Evolutionary conservation across 805 yeast genomes (phyloP).

Genomic region (Hanseniaspora jakobsenii): DNA sequence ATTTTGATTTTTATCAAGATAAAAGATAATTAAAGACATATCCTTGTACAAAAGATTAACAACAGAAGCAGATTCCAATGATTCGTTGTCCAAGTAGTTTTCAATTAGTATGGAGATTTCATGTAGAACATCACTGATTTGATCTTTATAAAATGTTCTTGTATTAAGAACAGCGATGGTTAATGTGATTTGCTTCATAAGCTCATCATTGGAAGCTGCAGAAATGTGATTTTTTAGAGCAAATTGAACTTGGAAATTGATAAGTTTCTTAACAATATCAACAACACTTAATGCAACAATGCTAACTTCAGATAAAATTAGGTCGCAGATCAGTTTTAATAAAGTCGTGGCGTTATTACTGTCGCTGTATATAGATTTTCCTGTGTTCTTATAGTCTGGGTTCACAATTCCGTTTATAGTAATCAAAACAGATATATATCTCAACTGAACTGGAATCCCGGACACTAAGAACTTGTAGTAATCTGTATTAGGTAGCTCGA

Average conservation of each 20-base stretch:
- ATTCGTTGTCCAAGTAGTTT: slow-evolving; percentile 19
- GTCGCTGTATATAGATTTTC: slow-evolving; percentile 16
- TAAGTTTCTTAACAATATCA: slow-evolving; percentile 55
- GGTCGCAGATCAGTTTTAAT: slow-evolving; percentile 39
- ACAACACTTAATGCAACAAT: slow-evolving; percentile 79
- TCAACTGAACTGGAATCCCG: slow-evolving; percentile 69
- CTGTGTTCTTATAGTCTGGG: slow-evolving; percentile 9
- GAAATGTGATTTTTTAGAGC: slow-evolving; percentile 21
- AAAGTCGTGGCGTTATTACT: slow-evolving; percentile 23
- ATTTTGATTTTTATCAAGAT: slow-evolving; percentile 3
- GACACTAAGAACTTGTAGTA: slow-evolving; percentile 55
- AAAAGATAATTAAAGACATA: background rate
- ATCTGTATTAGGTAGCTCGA: slow-evolving; percentile 27
- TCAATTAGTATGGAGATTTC: slow-evolving; percentile 43
- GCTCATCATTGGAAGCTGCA: slow-evolving; percentile 20
- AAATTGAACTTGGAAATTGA: slow-evolving; percentile 34
- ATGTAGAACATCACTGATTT: slow-evolving; percentile 65
- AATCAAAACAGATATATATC: slow-evolving; percentile 52
- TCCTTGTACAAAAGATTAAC: slow-evolving; percentile 2
- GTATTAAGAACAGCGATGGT: slow-evolving; percentile 60
- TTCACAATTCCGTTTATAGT: slow-evolving; percentile 29
- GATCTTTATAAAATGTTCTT: slow-evolving; percentile 78
- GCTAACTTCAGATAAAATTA: slow-evolving; percentile 66
- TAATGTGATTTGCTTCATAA: slow-evolving; percentile 37
- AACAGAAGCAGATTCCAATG: no score